phyloP scores from a whole-genome alignment of 768 basidiomycete genomes.

The Boletus sensibilis region DNA sequence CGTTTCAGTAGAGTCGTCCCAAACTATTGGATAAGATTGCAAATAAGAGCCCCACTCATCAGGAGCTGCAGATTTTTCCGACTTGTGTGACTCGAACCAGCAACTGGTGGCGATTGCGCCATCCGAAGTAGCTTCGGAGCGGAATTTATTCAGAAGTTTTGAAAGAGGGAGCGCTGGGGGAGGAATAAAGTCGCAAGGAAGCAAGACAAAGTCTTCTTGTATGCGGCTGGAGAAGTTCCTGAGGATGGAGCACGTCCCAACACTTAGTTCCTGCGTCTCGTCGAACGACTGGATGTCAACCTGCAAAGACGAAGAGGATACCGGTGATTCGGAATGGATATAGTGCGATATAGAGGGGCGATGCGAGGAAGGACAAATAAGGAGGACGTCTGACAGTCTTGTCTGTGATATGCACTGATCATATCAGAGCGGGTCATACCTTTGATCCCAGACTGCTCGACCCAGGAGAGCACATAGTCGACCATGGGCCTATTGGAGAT shows the following conservation, averaged over 20 bases:
- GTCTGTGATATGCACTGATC: conserved; percentile 8
- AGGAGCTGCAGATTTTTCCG: conserved; percentile 53
- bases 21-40: conserved; percentile 54
- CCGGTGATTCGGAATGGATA: conserved; percentile 73
- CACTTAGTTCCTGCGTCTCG: conserved; percentile 60
- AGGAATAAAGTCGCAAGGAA: conserved; percentile 90
- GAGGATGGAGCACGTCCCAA: conserved; percentile 74
- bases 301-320: conserved; percentile 57
- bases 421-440: conserved; percentile 43
- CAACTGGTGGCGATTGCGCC: conserved; percentile 63
- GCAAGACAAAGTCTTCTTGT: conserved; percentile 79
- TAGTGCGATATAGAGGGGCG: conserved; percentile 77
- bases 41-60: conserved; percentile 67
- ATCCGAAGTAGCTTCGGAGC: conserved; percentile 64
- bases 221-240: conserved; percentile 76
- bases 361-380: conserved; percentile 81
- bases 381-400: conserved; percentile 64
- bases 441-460: conserved; percentile 82
- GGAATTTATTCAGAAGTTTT: conserved; percentile 76
- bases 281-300: conserved; percentile 83
- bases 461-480: conserved; percentile 80
- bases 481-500: conserved; percentile 87
- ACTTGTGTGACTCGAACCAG: conserved; percentile 53
- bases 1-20: conserved; percentile 64
- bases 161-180: conserved; percentile 70